Conservation (phyloP, 2,329 filamentous ascomycete genomes). For the Stachybotrys elegans region DNA sequence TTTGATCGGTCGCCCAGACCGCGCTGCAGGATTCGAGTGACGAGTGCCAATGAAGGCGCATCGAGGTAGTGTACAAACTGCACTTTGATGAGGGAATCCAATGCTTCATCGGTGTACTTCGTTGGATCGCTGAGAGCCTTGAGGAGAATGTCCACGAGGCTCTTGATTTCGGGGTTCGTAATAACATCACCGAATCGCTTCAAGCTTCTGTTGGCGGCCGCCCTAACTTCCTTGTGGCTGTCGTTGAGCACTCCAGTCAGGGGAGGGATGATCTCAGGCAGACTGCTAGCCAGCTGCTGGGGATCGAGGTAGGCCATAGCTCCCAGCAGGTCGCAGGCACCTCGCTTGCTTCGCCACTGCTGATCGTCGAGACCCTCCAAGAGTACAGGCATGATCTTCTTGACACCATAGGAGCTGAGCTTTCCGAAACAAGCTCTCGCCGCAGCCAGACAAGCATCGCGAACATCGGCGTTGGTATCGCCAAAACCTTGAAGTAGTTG, state of each 20-base stretch:
- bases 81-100: conserved; percentile 95
- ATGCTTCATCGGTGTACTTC: conserved; percentile 90
- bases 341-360: conserved; percentile 98
- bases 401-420: conserved; percentile 92
- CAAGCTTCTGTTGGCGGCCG: conserved; percentile 88
- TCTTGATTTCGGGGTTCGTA: conserved; percentile 94
- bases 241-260: conserved; percentile 92
- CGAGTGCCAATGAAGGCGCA: conserved; percentile 87
- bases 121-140: conserved; percentile 97
- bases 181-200: conserved; percentile 99
- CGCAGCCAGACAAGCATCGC: conserved; percentile 87
- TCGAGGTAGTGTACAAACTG: conserved; percentile 98
- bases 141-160: conserved; percentile 81
- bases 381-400: conserved; percentile 86
- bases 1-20: conserved; percentile 85
- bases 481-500: conserved; percentile 87
- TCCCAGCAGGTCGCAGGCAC: conserved; percentile 91
- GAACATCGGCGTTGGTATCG: conserved; percentile 80
- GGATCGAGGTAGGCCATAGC: conserved; percentile 99
- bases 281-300: conserved; percentile 83
- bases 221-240: conserved; percentile 93
- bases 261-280: conserved; percentile 95
- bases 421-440: conserved; percentile 92
- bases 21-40: conserved; percentile 92
- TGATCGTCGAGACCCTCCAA: conserved; percentile 89